Base-by-base conservation (phyloP, 139 green algal genomes). In the Pseudopediastrum boryanum region DNA sequence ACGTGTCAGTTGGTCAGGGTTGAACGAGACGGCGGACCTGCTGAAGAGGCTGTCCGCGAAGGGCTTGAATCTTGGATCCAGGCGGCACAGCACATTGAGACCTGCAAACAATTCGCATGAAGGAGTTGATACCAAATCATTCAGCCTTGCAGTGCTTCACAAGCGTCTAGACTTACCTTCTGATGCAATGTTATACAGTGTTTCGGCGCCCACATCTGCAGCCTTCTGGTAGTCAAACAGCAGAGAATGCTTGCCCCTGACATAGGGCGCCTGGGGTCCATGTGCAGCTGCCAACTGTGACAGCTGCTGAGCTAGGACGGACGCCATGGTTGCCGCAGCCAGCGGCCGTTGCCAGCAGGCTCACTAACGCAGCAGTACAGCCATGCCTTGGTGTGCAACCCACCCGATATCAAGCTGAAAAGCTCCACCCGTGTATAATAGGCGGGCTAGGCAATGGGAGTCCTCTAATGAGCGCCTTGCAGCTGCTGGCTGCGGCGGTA, bases 41-140 rank as follows among this genome's bases (percentile, higher is more conserved):
- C 81, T 86, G 74, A 98, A 98, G 27, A 98, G 86, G 39, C 82
- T 91, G 25, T 89, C 80, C 16, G 58, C 35, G 64, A 91, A 95
- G 1, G 83, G 59, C 33, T 86, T 70, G 71, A 96, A 97, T 1
- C 89, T 81, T 1, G 74, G 75, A 67, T 98, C 91, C 33, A 87
- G 38, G 21, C 65, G 44, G 23, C 70, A 85, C 13, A 98, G 84
- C 50, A 96, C 84, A 9, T 89, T 81, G 8, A 98, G 83, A 42
- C 94, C 95, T 98, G 89, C 67, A 43, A 2, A 69, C 16, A 31
- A 23, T 31, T 31, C n/a, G n/a, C 1, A 10, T 2, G 5, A 66
- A 41, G 36, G 31, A 41, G 25, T 36, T 0, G 4, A 66, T 0
- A 41, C 3, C 3, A 65, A 27, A n/a, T 9, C 36, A 0, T 0